Evolutionary conservation across 352 stramenopile genomes (phyloP).

Genomic region (Peronospora farinosa): DNA sequence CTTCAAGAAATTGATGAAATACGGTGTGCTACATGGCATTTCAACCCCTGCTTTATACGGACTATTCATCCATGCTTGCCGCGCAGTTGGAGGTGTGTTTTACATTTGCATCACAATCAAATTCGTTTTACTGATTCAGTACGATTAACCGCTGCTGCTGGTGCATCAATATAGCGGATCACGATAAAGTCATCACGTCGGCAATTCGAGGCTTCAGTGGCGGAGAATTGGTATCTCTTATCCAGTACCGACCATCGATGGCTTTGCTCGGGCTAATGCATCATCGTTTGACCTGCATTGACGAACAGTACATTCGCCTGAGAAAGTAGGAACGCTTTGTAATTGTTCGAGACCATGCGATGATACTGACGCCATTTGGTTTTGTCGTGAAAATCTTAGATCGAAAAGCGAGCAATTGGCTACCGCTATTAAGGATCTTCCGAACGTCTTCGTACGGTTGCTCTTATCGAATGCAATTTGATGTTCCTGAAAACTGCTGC

Average conservation of each 20-base stretch:
- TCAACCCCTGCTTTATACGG: conserved; percentile 68
- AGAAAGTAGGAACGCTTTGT: conserved; percentile 39
- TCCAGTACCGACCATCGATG: conserved; percentile 73
- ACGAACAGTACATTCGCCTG: conserved; percentile 64
- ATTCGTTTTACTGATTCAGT: too few relatives aligned
- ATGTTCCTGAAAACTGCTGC: too few relatives aligned
- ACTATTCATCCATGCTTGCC: conserved; percentile 62
- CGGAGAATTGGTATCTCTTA: conserved; percentile 65
- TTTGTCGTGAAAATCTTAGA: conserved; percentile 16
- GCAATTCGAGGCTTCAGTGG: conserved; percentile 77
- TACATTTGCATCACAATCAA: neutral
- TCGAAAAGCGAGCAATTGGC: conserved; percentile 64
- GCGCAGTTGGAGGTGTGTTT: conserved; percentile 42
- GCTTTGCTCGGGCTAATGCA: conserved; percentile 65
- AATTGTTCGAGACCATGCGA: neutral
- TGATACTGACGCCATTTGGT: neutral
- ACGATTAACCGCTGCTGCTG: neutral
- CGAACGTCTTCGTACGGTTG: conserved; percentile 43
- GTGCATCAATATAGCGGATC: conserved; percentile 37
- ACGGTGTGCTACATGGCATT: conserved; percentile 59
- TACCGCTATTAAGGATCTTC: conserved; percentile 44
- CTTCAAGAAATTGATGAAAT: conserved; percentile 73
- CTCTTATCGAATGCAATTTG: neutral
- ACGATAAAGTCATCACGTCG: conserved; percentile 78
- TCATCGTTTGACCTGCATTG: conserved; percentile 57